phyloP scores from a whole-genome alignment of 805 yeast species.

The Wickerhamomyces bovis region DNA sequence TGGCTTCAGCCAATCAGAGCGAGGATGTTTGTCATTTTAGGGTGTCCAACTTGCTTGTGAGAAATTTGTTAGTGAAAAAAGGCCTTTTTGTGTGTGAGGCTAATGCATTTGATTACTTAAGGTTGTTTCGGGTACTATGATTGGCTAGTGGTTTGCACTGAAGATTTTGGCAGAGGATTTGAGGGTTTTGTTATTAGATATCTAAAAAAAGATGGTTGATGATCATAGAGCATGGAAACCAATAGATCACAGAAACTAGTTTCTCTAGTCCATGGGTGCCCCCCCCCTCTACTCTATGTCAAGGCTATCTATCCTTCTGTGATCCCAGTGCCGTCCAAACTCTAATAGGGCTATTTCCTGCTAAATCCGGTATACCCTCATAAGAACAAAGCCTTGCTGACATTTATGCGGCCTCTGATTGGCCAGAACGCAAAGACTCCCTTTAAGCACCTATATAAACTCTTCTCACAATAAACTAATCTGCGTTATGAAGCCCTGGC shows the following conservation, averaged over 20 bases:
- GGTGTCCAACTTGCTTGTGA: constrained; percentile 3
- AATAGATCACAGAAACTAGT: too few relatives aligned
- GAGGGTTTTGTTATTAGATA: too few relatives aligned
- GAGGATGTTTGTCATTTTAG: constrained; percentile 8
- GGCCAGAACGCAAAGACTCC: constrained; percentile 6
- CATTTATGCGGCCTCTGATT: constrained; percentile 12
- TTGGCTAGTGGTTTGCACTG: neutral
- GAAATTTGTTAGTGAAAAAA: constrained; percentile 4
- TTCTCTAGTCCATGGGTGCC: too few relatives aligned
- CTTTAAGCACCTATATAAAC: too few relatives aligned
- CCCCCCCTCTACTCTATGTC: too few relatives aligned
- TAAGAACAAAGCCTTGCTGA: constrained; percentile 8
- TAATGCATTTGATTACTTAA: neutral
- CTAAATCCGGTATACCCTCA: too few relatives aligned
- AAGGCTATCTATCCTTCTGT: too few relatives aligned
- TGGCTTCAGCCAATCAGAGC: constrained; percentile 4
- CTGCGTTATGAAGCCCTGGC: neutral
- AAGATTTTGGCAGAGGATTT: too few relatives aligned
- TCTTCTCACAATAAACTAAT: constrained; percentile 2
- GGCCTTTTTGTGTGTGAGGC: neutral
- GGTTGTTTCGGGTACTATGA: neutral
- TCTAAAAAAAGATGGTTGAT: too few relatives aligned
- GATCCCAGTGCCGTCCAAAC: too few relatives aligned
- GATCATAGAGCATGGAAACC: too few relatives aligned
- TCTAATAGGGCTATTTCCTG: too few relatives aligned